Conservation (phyloP, 495 filamentous ascomycete species). For the Xylaria curta region DNA sequence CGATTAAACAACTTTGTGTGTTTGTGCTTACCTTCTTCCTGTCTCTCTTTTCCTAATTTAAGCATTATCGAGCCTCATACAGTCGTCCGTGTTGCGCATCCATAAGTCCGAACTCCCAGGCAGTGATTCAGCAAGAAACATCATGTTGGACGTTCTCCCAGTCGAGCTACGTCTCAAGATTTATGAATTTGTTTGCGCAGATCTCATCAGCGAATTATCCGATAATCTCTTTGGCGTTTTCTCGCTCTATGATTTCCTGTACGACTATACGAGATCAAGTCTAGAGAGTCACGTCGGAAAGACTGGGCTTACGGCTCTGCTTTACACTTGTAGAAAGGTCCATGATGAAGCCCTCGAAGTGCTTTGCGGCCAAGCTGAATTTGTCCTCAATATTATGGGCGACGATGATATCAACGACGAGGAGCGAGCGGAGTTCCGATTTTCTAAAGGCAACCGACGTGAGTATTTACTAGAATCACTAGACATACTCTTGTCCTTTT, state of each 20-base stretch:
- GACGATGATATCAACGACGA: slow-evolving; percentile 10
- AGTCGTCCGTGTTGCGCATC: neutral
- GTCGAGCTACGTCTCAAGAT: slow-evolving; percentile 15
- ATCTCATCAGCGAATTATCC: slow-evolving; percentile 20
- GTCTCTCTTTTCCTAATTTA: neutral
- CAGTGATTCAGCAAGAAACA: neutral
- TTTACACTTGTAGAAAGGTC: slow-evolving; percentile 12
- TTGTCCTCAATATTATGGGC: slow-evolving; percentile 22
- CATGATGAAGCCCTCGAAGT: slow-evolving; percentile 17
- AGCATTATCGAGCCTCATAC: neutral
- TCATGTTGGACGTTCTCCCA: neutral
- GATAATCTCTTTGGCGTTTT: slow-evolving; percentile 25
- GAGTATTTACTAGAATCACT: neutral
- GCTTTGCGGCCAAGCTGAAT: slow-evolving; percentile 14
- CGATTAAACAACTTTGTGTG: neutral
- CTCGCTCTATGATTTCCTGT: slow-evolving; percentile 17
- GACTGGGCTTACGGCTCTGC: slow-evolving; percentile 9
- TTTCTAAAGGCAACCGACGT: slow-evolving; percentile 3
- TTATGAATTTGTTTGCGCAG: slow-evolving; percentile 7
- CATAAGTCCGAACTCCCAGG: neutral
- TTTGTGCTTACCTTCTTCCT: neutral
- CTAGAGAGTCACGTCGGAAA: slow-evolving; percentile 22
- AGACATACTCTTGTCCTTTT: neutral
- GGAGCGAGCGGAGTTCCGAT: slow-evolving; percentile 13
- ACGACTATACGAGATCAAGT: slow-evolving; percentile 15